These are phyloP conservation scores for Massarina eburnea DNA, from an alignment of 2,329 filamentous ascomycete genomes.

Conservation along the genomic window DNA sequence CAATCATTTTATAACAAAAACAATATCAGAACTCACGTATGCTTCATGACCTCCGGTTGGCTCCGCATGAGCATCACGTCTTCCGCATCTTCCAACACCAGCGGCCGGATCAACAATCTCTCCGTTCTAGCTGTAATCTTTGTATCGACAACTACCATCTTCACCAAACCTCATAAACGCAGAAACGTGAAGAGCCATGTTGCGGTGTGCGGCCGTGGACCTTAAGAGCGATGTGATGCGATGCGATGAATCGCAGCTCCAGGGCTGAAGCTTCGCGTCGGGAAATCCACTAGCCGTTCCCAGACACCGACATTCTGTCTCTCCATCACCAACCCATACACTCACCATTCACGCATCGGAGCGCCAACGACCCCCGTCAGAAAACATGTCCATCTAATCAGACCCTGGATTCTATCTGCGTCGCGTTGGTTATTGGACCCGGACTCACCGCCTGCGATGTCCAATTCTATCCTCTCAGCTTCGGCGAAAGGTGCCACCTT, in stretches of 20 bases:
- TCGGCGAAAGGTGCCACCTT: slow-evolving; percentile 75
- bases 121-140: slow-evolving; percentile 46
- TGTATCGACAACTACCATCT: slow-evolving; percentile 39
- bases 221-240: slow-evolving; percentile 15
- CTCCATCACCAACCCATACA: slow-evolving; percentile 20
- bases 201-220: slow-evolving; percentile 22
- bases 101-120: slow-evolving; percentile 58
- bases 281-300: slow-evolving; percentile 23
- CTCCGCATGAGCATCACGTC: slow-evolving; percentile 57
- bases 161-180: slow-evolving; percentile 8
- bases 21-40: slow-evolving; percentile 47
- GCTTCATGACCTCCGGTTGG: slow-evolving; percentile 64
- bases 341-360: slow-evolving; percentile 16
- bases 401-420: slow-evolving; percentile 2
- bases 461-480: slow-evolving; percentile 41
- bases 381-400: slow-evolving; percentile 21
- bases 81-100: slow-evolving; percentile 53
- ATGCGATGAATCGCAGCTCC: slow-evolving; percentile 5
- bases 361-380: slow-evolving; percentile 15
- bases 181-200: slow-evolving; percentile 20
- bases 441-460: slow-evolving; percentile 21
- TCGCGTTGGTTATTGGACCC: background rate
- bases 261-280: slow-evolving; percentile 8
- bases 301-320: slow-evolving; percentile 14
- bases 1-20: background rate